Conservation (phyloP, 768 basidiomycete genomes). For the Kwoniella sp. region DNA sequence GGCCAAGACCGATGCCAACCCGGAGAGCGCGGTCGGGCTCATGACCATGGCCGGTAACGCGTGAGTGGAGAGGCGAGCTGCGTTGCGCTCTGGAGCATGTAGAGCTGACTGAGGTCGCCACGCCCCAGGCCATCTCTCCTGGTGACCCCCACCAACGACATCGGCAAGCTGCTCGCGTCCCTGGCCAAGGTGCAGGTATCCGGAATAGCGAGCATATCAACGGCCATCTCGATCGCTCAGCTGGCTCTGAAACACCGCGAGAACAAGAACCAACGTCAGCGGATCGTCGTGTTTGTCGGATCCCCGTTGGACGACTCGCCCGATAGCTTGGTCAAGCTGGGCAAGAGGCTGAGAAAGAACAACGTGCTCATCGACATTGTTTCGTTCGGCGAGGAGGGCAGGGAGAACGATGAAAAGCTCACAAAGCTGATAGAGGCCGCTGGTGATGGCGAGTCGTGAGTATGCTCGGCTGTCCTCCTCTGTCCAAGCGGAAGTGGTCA, state of each 20-base stretch:
- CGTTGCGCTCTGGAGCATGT: not conserved
- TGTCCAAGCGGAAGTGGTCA: no score
- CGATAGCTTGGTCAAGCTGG: conserved; percentile 75
- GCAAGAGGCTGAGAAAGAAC: conserved; percentile 98
- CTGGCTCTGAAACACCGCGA: conserved; percentile 95
- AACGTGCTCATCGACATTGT: conserved; percentile 93
- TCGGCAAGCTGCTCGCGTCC: conserved; percentile 82
- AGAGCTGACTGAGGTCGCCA: not conserved
- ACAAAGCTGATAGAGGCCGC: conserved; percentile 77
- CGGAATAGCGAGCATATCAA: conserved; percentile 78
- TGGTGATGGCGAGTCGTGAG: conserved; percentile 42
- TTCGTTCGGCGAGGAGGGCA: conserved; percentile 71
- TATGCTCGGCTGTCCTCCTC: no score
- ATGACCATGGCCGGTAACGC: conserved; percentile 98
- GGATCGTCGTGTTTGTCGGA: conserved; percentile 89
- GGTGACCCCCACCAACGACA: conserved; percentile 90
- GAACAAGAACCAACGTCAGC: conserved; percentile 96
- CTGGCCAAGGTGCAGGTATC: conserved; percentile 69
- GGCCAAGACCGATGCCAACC: conserved; percentile 90
- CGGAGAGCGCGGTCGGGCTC: conserved; percentile 93
- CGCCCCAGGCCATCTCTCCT: conserved; percentile 79
- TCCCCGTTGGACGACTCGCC: conserved; percentile 79
- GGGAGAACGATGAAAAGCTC: conserved; percentile 64
- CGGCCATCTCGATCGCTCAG: conserved; percentile 87
- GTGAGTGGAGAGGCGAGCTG: conserved; percentile 54